phyloP scores from a whole-genome alignment of 2,329 filamentous ascomycete species.

The Ceratocystiopsis sp. region DNA sequence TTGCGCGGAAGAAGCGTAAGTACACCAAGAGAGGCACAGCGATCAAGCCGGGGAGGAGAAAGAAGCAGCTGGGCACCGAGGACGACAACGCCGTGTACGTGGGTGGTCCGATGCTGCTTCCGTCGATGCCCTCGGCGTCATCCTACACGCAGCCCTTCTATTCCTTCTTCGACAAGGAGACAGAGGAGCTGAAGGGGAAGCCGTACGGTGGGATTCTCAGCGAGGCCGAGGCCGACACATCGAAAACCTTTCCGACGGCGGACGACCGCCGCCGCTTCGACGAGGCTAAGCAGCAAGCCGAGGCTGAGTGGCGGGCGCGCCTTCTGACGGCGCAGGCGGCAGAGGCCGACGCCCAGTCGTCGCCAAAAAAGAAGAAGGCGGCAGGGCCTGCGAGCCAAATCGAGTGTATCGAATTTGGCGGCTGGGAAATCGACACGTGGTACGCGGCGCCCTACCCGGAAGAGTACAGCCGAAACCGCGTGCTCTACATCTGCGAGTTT shows the following conservation, averaged over 20 bases:
- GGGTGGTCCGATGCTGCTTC: background rate
- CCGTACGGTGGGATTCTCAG: slow-evolving; percentile 88
- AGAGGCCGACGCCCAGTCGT: slow-evolving; percentile 46
- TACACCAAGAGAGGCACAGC: slow-evolving; percentile 13
- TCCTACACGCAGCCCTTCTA: slow-evolving; percentile 65
- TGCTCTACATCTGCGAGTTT: slow-evolving; percentile 98
- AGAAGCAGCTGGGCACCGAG: slow-evolving; percentile 3
- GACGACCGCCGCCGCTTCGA: slow-evolving; percentile 78
- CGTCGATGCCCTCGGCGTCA: slow-evolving; percentile 3
- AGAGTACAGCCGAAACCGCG: slow-evolving; percentile 90
- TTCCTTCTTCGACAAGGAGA: slow-evolving; percentile 75
- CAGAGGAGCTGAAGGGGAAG: slow-evolving; percentile 77
- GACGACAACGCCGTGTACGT: background rate
- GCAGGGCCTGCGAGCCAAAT: slow-evolving; percentile 88
- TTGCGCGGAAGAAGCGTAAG: slow-evolving; percentile 37
- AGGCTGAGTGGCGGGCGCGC: slow-evolving; percentile 73
- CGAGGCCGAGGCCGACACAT: slow-evolving; percentile 79
- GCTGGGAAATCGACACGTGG: slow-evolving; percentile 97
- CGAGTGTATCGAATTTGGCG: slow-evolving; percentile 95
- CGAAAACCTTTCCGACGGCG: slow-evolving; percentile 65
- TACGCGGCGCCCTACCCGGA: slow-evolving; percentile 96
- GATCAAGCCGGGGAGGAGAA: background rate
- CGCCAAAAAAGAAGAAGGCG: slow-evolving; percentile 53
- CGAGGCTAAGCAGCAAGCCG: slow-evolving; percentile 73
- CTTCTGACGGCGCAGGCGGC: slow-evolving; percentile 36